Evolutionary conservation across 805 yeast genomes (phyloP), one percentile per base, ranked within the genome.

Genomic region (Saccharomycopsis javanensis): DNA sequence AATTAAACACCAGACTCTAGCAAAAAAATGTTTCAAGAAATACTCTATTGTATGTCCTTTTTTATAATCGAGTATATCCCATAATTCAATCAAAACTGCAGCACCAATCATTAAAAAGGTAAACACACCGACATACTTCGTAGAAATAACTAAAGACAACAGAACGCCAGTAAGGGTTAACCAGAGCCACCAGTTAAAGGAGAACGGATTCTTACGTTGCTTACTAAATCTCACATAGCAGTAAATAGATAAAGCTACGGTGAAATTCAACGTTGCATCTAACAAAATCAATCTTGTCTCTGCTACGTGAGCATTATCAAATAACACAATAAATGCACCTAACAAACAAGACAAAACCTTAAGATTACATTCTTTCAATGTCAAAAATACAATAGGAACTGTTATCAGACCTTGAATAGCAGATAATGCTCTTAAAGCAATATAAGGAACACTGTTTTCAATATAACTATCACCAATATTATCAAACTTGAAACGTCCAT

Each of bases 121-220:
- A 75, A 94, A 86, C 7, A 86, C 86, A 70, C 99, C 99, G 48
- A 94, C 97, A 70, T 94, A 91, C 69, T 94, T 94, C 58, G 97
- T 94, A 50, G 96, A 86, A 59, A 94, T 92, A 33, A 94, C 97
- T 68, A 92, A 83, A 0, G 97, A 88, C 58, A 94, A 78, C 1
- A 92, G 77, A 7, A 88, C 74, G 42, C 99, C 99, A 5, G 98
- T 92, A 50, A 80, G 70, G 28, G 77, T 67, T 52, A 94, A 77
- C 99, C 99, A 94, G 53, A 74, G 72, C 83, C 94, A 88, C 99
- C 99, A 94, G 56, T 74, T 61, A 45, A 63, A 63, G 15, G 87
- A 66, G 68, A 88, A 92, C 10, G 98, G 88, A 23, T 65, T 64
- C 53, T 71, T 72, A 66, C 94, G 80, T 67, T 80, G 83, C 62